A percentile compares a stretch with the other conserved stretches of the same genome.
Evolutionary conservation across 1,139 yeast genomes (phyloP).

Genomic region (Debaryomyces sp.): DNA sequence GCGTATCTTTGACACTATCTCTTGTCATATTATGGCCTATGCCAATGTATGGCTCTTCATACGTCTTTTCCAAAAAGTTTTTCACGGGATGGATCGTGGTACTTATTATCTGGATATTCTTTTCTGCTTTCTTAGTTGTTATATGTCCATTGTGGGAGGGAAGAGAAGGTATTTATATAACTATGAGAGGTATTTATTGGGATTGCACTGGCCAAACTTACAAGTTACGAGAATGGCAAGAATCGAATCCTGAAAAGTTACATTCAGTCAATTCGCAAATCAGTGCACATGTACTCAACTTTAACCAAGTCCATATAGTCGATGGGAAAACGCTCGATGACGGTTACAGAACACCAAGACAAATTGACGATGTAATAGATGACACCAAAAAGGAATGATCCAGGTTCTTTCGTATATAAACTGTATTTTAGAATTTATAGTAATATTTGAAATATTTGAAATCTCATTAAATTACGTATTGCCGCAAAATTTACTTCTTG

Average conservation of each 20-base stretch:
- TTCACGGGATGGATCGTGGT: constrained; percentile 86
- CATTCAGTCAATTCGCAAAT: constrained; percentile 70
- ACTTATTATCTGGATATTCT: constrained; percentile 71
- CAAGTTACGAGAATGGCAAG: constrained; percentile 76
- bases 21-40: constrained; percentile 79
- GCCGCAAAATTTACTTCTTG: too few relatives aligned
- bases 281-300: constrained; percentile 35
- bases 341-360: constrained; percentile 25
- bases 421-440: not conserved
- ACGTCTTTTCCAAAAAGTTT: constrained; percentile 68
- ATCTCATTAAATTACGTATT: too few relatives aligned
- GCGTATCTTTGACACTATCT: constrained; percentile 58
- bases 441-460: not conserved
- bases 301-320: constrained; percentile 23
- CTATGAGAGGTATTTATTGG: constrained; percentile 81
- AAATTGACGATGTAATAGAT: constrained; percentile 27
- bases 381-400: constrained; percentile 10
- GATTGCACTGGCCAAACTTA: constrained; percentile 73
- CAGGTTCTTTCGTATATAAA: not conserved
- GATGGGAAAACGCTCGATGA: constrained; percentile 32
- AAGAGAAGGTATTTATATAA: constrained; percentile 59
- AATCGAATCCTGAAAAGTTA: constrained; percentile 64
- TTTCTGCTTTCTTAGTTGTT: constrained; percentile 57
- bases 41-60: constrained; percentile 82
- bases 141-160: constrained; percentile 71